Conservation (phyloP, 352 stramenopile genomes). For the Elongisporangium anandrum region DNA sequence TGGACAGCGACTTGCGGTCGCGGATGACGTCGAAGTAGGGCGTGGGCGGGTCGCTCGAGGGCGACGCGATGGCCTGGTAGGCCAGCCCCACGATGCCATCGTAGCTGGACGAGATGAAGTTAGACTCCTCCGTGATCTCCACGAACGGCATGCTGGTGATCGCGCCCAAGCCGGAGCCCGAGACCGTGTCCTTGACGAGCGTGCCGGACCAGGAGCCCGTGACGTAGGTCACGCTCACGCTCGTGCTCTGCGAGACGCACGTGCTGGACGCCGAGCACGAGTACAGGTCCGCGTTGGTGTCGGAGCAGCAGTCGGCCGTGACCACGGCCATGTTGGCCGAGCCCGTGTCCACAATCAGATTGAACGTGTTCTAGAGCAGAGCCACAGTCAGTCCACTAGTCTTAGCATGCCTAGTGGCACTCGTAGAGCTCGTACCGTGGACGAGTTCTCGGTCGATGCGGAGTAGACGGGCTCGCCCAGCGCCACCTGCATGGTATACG, state of each 20-base stretch:
- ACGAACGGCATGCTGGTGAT: conserved; percentile 53
- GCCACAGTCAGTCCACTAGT: neutral
- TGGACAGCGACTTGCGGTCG: conserved; percentile 18
- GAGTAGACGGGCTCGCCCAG: conserved; percentile 42
- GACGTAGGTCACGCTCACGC: conserved; percentile 71
- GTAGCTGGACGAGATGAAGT: conserved; percentile 71
- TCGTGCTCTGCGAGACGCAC: conserved; percentile 32
- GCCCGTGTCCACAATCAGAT: conserved; percentile 72
- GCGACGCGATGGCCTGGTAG: conserved; percentile 60
- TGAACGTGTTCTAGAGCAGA: conserved; percentile 41
- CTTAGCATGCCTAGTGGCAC: neutral
- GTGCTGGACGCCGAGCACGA: conserved; percentile 63
- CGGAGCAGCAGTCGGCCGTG: conserved; percentile 67
- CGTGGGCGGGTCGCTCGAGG: conserved; percentile 28
- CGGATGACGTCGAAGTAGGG: conserved; percentile 65
- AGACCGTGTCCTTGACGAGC: conserved; percentile 69
- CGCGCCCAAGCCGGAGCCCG: conserved; percentile 36
- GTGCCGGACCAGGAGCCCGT: conserved; percentile 64
- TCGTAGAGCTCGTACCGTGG: conserved; percentile 12
- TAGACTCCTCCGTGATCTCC: conserved; percentile 47
- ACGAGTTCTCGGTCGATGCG: conserved; percentile 17
- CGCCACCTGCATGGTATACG: conserved; percentile 51
- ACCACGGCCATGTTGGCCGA: conserved; percentile 79
- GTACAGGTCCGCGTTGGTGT: conserved; percentile 57
- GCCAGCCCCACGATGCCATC: conserved; percentile 73